A percentile compares a stretch with the other conserved stretches of the same genome.
Conservation (phyloP, 495 filamentous ascomycete species). For the Penicillium verhagenii region DNA sequence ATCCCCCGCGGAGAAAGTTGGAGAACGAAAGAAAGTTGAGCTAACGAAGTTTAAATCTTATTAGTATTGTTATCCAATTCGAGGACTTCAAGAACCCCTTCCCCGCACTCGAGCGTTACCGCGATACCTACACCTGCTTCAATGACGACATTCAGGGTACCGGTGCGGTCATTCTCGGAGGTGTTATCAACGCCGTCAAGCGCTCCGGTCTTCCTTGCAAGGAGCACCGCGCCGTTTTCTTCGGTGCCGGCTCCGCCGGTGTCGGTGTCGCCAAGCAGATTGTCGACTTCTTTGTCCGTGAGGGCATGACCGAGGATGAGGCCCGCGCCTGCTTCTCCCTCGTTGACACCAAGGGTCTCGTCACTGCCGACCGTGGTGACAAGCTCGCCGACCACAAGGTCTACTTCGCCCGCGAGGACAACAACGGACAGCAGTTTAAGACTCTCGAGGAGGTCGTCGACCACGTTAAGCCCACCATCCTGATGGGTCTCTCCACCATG, state of each 20-base stretch:
- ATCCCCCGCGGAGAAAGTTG: neutral
- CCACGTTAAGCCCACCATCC: conserved; percentile 87
- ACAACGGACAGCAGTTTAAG: conserved; percentile 86
- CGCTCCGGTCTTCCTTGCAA: conserved; percentile 80
- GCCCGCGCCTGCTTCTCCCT: conserved; percentile 93
- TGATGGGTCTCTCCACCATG: conserved; percentile 92
- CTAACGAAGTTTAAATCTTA: conserved; percentile 22
- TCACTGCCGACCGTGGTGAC: conserved; percentile 91
- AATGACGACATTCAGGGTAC: conserved; percentile 99
- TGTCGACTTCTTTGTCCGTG: conserved; percentile 90
- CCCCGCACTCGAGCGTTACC: conserved; percentile 86
- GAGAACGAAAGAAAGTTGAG: too few relatives aligned
- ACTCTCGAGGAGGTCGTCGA: conserved; percentile 91
- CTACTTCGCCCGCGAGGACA: conserved; percentile 92
- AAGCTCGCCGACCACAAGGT: conserved; percentile 95
- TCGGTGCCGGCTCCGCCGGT: conserved; percentile 92
- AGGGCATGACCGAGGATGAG: conserved; percentile 88
- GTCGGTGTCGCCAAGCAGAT: conserved; percentile 97
- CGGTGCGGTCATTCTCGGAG: conserved; percentile 89
- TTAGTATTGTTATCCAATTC: conserved; percentile 91
- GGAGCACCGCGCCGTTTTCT: conserved; percentile 92
- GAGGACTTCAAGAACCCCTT: conserved; percentile 99
- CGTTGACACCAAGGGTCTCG: conserved; percentile 94
- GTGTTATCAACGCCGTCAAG: conserved; percentile 93
- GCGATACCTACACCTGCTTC: conserved; percentile 86